These are phyloP conservation scores for Echites panduratus DNA, from an alignment of 257 asterid species.

Conservation along the genomic window DNA sequence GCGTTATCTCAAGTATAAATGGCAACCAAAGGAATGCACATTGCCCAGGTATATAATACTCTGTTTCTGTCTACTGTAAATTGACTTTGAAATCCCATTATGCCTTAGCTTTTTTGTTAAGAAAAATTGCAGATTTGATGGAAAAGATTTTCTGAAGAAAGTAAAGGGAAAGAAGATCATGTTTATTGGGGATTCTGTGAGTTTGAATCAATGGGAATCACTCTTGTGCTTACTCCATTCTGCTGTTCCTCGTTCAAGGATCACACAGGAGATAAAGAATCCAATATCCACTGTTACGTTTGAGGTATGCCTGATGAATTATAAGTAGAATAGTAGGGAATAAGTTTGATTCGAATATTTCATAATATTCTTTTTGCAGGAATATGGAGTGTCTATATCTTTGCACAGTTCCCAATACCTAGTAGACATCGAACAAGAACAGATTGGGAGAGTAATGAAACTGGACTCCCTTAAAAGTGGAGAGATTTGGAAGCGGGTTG, in stretches of 20 bases:
- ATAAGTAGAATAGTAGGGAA: too few species aligned
- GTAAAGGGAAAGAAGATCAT: slow-evolving; percentile 49
- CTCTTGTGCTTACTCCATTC: slow-evolving; percentile 42
- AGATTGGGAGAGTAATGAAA: slow-evolving; percentile 33
- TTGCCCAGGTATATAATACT: slow-evolving; percentile 34
- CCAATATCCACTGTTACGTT: slow-evolving; percentile 29
- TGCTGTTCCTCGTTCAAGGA: slow-evolving; percentile 21
- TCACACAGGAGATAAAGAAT: slow-evolving; percentile 6
- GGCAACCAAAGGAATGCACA: slow-evolving; percentile 57
- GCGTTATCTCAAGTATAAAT: slow-evolving; percentile 50
- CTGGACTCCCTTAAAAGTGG: slow-evolving; percentile 33
- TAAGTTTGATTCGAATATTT: too few species aligned
- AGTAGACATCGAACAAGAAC: slow-evolving; percentile 33
- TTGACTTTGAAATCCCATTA: too few species aligned
- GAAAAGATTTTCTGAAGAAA: slow-evolving; percentile 32
- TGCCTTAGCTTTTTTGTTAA: not conserved
- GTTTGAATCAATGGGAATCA: slow-evolving; percentile 47
- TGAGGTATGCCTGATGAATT: too few species aligned
- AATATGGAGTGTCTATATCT: slow-evolving; percentile 24
- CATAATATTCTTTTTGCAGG: too few species aligned
- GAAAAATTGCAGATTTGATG: slow-evolving; percentile 43
- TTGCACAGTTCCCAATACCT: slow-evolving; percentile 29
- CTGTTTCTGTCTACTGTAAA: too few species aligned
- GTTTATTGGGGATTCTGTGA: slow-evolving; percentile 67
- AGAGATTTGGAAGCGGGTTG: slow-evolving; percentile 32